These are phyloP conservation scores for Lactarius trivialis DNA, from an alignment of 768 basidiomycete genomes.

Conservation along the genomic window DNA sequence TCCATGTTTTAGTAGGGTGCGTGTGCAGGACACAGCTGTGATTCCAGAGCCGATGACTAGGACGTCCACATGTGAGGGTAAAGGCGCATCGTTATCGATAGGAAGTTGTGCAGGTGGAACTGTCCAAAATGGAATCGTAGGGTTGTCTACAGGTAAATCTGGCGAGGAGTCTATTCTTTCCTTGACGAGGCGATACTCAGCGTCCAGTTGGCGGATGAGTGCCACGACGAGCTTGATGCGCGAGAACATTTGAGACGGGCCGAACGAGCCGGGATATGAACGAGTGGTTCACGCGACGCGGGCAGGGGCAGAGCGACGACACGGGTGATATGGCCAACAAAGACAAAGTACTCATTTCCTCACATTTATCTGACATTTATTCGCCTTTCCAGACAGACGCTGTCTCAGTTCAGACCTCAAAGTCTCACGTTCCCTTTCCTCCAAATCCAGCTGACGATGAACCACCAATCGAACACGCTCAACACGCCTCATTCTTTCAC, in stretches of 20 bases:
- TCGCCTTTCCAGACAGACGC: conserved; percentile 44
- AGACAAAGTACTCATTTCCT: conserved; percentile 28
- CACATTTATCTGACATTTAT: conserved; percentile 61
- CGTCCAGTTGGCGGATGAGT: background rate
- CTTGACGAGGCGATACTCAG: conserved; percentile 8
- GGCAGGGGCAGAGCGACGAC: background rate
- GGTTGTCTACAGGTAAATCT: conserved; percentile 48
- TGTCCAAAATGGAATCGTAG: conserved; percentile 60
- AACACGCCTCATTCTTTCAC: conserved; percentile 51
- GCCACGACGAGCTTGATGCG: background rate
- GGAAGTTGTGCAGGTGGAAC: conserved; percentile 45
- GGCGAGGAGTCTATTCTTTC: conserved; percentile 38
- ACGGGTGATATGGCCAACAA: background rate
- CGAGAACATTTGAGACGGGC: conserved; percentile 1
- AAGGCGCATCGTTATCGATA: conserved; percentile 22
- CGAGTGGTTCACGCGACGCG: background rate
- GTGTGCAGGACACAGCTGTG: conserved; percentile 56
- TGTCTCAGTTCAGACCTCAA: conserved; percentile 52
- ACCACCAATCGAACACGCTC: conserved; percentile 67
- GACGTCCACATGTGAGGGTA: conserved; percentile 52
- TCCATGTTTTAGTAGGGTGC: conserved; percentile 40
- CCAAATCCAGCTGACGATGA: conserved; percentile 34
- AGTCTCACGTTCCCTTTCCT: conserved; percentile 46
- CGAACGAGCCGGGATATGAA: background rate
- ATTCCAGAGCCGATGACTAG: conserved; percentile 77